These are phyloP conservation scores for Astrothelium macrocarpum DNA, from an alignment of 495 filamentous ascomycete genomes.

Conservation along the genomic window DNA sequence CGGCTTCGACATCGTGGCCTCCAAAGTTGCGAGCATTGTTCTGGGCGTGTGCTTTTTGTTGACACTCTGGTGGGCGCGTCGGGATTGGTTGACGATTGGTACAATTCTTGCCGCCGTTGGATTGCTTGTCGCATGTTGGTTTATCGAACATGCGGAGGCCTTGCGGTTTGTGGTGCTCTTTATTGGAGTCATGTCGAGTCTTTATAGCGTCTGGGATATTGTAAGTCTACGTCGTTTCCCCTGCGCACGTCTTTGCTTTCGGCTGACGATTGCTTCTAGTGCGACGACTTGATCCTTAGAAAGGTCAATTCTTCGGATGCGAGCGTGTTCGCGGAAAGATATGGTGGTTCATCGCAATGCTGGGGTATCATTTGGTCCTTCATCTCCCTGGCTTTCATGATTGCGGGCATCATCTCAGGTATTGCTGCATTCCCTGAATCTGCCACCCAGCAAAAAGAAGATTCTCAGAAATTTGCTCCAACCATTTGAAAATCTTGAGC, in stretches of 20 bases:
- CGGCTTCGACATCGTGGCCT: conserved; percentile 70
- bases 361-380: conserved; percentile 75
- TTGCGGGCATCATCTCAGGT: conserved; percentile 57
- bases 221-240: conserved; percentile 20
- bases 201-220: conserved; percentile 81
- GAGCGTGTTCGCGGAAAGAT: conserved; percentile 67
- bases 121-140: conserved; percentile 66
- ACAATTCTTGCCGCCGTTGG: conserved; percentile 62
- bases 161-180: conserved; percentile 69
- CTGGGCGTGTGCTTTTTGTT: conserved; percentile 65
- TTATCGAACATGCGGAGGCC: conserved; percentile 64
- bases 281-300: conserved; percentile 71
- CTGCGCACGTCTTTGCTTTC: neutral
- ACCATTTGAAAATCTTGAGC: conserved; percentile 26
- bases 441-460: conserved; percentile 55
- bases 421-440: conserved; percentile 67
- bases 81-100: conserved; percentile 64
- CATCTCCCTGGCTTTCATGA: conserved; percentile 60
- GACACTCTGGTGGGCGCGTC: conserved; percentile 70
- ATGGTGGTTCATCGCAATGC: conserved; percentile 70
- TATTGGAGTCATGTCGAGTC: conserved; percentile 67
- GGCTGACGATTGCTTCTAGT: conserved; percentile 30
- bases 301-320: conserved; percentile 76
- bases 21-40: conserved; percentile 64
- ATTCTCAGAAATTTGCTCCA: conserved; percentile 57